A percentile compares a stretch with the other conserved stretches of the same genome.
phyloP scores from a whole-genome alignment of 768 basidiomycete species.

The Boletellus ananas region DNA sequence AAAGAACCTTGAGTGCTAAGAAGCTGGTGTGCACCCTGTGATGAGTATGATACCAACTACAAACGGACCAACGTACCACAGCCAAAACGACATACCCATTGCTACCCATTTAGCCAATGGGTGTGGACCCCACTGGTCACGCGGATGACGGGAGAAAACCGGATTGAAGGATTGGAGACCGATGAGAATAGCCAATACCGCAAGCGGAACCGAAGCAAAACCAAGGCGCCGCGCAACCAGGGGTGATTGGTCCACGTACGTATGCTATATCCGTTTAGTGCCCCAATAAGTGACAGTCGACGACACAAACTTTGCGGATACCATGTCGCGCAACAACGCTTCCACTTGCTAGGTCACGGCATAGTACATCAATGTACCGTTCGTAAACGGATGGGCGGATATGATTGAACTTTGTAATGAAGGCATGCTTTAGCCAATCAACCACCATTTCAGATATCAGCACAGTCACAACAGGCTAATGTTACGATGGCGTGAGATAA shows the following conservation, averaged over 20 bases:
- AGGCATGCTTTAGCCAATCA: conserved; percentile 99
- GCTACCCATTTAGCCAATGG: conserved; percentile 57
- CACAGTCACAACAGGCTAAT: conserved; percentile 87
- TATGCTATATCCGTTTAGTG: conserved; percentile 47
- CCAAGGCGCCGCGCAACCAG: conserved; percentile 91
- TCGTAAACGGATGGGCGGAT: conserved; percentile 94
- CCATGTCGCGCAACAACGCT: conserved; percentile 65
- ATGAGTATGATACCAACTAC: not conserved
- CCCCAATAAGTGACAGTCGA: not conserved
- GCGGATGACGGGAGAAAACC: conserved; percentile 48
- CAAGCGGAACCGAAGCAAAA: conserved; percentile 89
- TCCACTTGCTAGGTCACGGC: conserved; percentile 83
- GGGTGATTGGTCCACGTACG: conserved; percentile 94
- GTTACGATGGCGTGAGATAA: not conserved
- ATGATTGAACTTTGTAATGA: conserved; percentile 99
- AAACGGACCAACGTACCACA: conserved; percentile 61
- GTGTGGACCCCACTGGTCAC: conserved; percentile 39
- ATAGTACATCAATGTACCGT: conserved; percentile 91
- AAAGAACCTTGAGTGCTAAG: conserved; percentile 86
- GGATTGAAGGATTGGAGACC: conserved; percentile 67
- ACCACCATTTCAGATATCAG: conserved; percentile 90
- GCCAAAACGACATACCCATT: conserved; percentile 71
- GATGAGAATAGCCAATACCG: conserved; percentile 75
- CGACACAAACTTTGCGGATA: conserved; percentile 57
- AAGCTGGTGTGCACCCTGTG: conserved; percentile 42